Evolutionary conservation across 768 basidiomycete species (phyloP), one percentile per base, ranked within the genome.

Genomic region (Tylopilus balloui): DNA sequence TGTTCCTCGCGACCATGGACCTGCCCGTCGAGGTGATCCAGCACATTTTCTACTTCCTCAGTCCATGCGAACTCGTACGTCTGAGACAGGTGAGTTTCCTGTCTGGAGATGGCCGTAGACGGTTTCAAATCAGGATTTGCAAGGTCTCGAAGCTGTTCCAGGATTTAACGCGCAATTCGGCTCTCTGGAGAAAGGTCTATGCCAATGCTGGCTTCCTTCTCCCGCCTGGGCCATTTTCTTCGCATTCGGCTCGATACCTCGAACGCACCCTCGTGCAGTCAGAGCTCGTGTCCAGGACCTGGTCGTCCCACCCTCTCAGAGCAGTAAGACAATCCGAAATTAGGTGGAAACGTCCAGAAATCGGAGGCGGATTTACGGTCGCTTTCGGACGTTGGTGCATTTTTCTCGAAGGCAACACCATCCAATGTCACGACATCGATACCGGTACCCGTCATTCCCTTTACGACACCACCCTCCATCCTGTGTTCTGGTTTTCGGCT

Each of bases 221-320:
- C n/a, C 38, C 29, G 1, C 31, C 39, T 6, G 39, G 47, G n/a
- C 47, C 47, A 25, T 40, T 32, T 40, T 25, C 29, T 10, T 40
- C 14, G 23, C 39, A 27, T 25, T 41, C 47, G 10, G 25, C 17
- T 20, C 47, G 4, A 34, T 41, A 25, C 31, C 39, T 41, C 1
- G 39, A 48, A 23, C 29, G 38, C n/a, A 24, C n/a, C 21, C 38
- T 47, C 9, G 46, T 48, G 19, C 39, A 25, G 23, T 48, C 47
- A n/a, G 47, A 47, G 10, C 37, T 39, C 14, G 23, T 41, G 15
- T 25, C 47, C 19, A 48, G 20, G 17, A 20, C 39, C 17, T 34
- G 39, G 39, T 13, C 14, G 7, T 41, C 31, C 4, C 23, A 25
- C 2, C 39, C 46, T 19, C 37, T 48, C 31, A 3, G 24, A n/a